Base-by-base conservation (phyloP, 1,284 basidiomycete species). In the Thelephora terrestris region DNA sequence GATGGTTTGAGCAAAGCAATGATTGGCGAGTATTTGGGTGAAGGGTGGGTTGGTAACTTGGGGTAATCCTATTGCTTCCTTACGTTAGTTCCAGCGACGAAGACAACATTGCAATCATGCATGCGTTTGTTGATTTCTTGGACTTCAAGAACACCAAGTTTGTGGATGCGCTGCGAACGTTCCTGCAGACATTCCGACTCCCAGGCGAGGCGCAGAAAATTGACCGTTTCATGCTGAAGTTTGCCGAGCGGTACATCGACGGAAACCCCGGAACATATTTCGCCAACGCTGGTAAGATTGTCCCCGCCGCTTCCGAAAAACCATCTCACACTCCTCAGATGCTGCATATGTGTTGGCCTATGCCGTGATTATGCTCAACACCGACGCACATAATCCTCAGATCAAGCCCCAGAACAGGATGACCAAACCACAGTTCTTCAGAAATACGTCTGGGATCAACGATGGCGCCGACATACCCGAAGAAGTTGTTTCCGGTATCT, bases 151-250 rank as follows among this genome's bases (percentile, higher is more conserved):
- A 82, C 52, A 68, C 84, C 54, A 68, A 74, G 14, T 98, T 98
- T 62, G 84, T 93, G 38, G 87, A 93, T 58, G 92, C 93, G 0
- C 69, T 98, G 43, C 79, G 94, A 39, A 64, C 78, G 49, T 96
- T 94, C 68, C 69, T 97, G 32, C 94, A 97, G 64, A 79, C 91
- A 1, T 97, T 97, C 78, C 85, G 94, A 49, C 75, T 98, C 21
- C 94, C 94, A 3, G 94, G 94, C 44, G 94, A 98, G 67, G 73
- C 91, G 1, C 94, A 98, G 66, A 97, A 97, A 71, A 97, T 98
- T 57, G 94, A 98, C 74, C 81, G 94, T n/a, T 97, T 82, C 68
- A 94, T 98, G 91, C 78, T 97, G 50, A 98, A 98, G 65, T 98
- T 96, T 61, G 93, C 94, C 4, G 93, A 96, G 61, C 78, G 92